Evolutionary conservation across 2,329 filamentous ascomycete species (phyloP), one percentile per base, ranked within the genome.

Genomic region (Diaporthe sp.): DNA sequence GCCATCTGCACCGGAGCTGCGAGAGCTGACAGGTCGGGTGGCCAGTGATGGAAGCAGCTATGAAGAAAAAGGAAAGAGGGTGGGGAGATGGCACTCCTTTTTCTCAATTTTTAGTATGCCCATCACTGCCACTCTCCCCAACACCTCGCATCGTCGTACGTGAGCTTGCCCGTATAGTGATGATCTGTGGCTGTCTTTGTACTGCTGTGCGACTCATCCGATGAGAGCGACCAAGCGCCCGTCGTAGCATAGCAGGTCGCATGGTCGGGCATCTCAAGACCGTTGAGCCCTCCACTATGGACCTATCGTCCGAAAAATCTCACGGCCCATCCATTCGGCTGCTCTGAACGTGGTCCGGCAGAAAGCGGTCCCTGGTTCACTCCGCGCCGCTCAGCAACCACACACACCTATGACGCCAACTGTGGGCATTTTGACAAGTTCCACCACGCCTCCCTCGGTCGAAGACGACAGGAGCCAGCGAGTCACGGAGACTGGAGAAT

Each of bases 171-270:
- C 63, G 63, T 66, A 30, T 37, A 66, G 63, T 66, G 44, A 66
- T 30, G 63, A 51, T 51, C 44, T 27, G 32, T 37, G 42, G 61
- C 61, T 51, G 44, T 47, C 50, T 51, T 39, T 19, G 63, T 47
- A 17, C 63, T 68, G 63, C 63, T 39, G 63, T 68, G 32, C 63
- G 47, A 68, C 63, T 66, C 63, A 22, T 66, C 44, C 63, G 63
- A 68, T 68, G 47, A 68, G 44, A 17, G 44, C 63, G 22, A 66
- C 22, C 63, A 66, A 27, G 30, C 32, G 63, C 47, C 22, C 30
- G 30, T 50, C 30, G 22, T 66, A n/a, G 63, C n/a, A 66, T 25
- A 51, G n/a, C 27, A 44, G 58, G 27, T 66, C 32, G 44, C 30
- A 32, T 13, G 32, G 47, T 30, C 32, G 44, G 35, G 4, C n/a